Percentiles rank a stretch among this genome's conserved stretches.
phyloP scores from a whole-genome alignment of 2,329 filamentous ascomycete species.

The Microdochium bolleyi region DNA sequence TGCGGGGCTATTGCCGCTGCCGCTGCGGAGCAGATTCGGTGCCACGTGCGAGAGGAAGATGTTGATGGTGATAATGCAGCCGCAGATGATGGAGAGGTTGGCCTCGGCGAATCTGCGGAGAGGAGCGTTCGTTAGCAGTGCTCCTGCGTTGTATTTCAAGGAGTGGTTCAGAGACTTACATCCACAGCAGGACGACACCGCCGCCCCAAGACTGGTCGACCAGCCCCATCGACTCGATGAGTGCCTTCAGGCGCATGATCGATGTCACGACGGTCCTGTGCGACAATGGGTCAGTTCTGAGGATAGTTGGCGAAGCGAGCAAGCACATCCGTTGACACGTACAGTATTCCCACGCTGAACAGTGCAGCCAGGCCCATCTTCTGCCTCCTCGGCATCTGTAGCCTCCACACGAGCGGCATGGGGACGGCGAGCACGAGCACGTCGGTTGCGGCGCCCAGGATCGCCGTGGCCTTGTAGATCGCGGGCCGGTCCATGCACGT shows the following conservation, averaged over 20 bases:
- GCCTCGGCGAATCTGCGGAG: constrained; percentile 1
- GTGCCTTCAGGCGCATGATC: constrained; percentile 3
- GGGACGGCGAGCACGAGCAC: constrained; percentile 1
- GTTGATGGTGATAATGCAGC: constrained; percentile 4
- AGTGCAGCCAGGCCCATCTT: not conserved
- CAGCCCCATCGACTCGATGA: constrained; percentile 2
- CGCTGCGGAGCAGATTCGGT: constrained; percentile 1
- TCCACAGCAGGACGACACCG: constrained; percentile 4
- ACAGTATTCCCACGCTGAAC: not conserved
- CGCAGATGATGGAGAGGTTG: constrained; percentile 6
- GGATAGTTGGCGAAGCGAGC: not conserved
- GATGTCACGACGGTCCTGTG: constrained; percentile 3
- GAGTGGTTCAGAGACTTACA: constrained; percentile 1
- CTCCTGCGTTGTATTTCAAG: not conserved
- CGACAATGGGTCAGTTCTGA: not conserved
- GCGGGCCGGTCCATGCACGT: not conserved
- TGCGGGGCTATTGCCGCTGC: too few relatives aligned
- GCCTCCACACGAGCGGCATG: not conserved
- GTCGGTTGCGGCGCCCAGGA: constrained; percentile 1
- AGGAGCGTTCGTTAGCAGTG: not conserved
- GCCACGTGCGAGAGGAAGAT: constrained; percentile 4
- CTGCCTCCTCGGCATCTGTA: constrained; percentile 1
- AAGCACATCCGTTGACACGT: not conserved
- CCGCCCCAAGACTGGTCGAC: constrained; percentile 4
- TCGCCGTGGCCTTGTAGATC: constrained; percentile 1